Conservation (phyloP, 1,139 yeast genomes). For the Candida sp. region DNA sequence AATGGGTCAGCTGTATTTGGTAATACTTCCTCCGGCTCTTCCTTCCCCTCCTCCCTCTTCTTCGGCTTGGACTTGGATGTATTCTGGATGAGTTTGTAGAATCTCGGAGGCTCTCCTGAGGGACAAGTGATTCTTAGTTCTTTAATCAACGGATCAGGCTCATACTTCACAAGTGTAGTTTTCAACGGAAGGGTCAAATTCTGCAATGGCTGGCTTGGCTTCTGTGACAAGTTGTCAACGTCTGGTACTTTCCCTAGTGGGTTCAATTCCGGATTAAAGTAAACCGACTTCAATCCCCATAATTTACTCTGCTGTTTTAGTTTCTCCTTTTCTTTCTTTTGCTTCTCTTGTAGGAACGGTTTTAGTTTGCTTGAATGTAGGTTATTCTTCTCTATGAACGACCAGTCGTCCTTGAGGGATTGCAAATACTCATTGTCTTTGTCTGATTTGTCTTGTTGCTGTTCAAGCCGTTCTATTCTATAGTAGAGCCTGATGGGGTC, state of each 20-base stretch:
- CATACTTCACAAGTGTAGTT: conserved; percentile 15
- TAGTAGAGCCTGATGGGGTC: conserved; percentile 40
- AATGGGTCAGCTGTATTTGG: neutral
- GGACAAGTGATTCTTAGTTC: conserved; percentile 36
- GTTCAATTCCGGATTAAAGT: conserved; percentile 50
- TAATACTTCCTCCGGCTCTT: neutral
- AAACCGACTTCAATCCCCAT: conserved; percentile 44
- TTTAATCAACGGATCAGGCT: conserved; percentile 32
- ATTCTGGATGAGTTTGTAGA: conserved; percentile 44
- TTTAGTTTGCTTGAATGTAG: conserved; percentile 35
- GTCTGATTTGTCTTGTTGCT: conserved; percentile 18
- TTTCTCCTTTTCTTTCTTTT: conserved; percentile 19
- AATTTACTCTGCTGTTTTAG: conserved; percentile 28
- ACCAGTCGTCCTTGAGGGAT: conserved; percentile 42
- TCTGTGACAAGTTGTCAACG: neutral
- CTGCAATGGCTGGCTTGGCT: conserved; percentile 17
- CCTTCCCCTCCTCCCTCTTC: neutral
- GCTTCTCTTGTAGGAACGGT: conserved; percentile 22
- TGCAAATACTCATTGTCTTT: conserved; percentile 27
- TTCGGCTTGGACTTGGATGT: conserved; percentile 13
- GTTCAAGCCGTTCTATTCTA: conserved; percentile 31
- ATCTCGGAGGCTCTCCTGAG: conserved; percentile 41
- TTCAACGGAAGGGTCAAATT: conserved; percentile 33
- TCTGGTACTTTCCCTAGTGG: conserved; percentile 50
- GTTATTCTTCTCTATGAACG: conserved; percentile 36